A percentile compares a stretch with the other conserved stretches of the same genome.
Evolutionary conservation across 2,329 filamentous ascomycete genomes (phyloP).

Genomic region (Fusarium zealandicum): DNA sequence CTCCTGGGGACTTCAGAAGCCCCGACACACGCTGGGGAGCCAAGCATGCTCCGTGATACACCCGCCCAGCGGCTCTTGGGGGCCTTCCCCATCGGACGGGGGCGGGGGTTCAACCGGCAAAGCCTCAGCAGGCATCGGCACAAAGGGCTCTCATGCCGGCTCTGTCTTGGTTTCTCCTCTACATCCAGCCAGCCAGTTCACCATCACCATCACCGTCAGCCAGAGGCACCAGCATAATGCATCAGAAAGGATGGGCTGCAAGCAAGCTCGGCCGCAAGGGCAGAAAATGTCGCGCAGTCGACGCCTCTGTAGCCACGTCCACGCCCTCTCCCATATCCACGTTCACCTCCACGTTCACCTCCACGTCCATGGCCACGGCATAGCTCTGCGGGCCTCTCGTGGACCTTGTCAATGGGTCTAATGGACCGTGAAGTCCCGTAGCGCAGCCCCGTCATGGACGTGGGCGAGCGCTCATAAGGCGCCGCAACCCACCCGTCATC

Average conservation of each 20-base stretch:
- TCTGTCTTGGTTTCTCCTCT: constrained; percentile 7
- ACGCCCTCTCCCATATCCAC: background rate
- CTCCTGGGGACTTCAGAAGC: background rate
- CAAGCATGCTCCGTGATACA: background rate
- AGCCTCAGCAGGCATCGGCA: background rate
- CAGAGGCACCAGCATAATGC: constrained; percentile 3
- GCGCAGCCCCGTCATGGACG: constrained; percentile 22
- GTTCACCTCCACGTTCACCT: constrained; percentile 2
- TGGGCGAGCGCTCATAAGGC: constrained; percentile 11
- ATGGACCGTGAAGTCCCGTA: constrained; percentile 32
- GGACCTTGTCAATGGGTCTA: constrained; percentile 24
- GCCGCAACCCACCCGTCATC: constrained; percentile 34
- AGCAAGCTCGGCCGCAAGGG: constrained; percentile 16
- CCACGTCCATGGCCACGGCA: constrained; percentile 22
- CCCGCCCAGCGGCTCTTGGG: background rate
- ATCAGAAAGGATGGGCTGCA: background rate
- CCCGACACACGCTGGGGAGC: background rate
- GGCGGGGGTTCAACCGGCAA: background rate
- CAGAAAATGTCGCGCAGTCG: constrained; percentile 33
- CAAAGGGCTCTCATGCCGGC: constrained; percentile 4
- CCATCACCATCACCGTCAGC: background rate
- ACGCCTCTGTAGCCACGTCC: constrained; percentile 13
- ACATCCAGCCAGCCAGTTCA: background rate
- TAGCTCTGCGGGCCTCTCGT: constrained; percentile 26
- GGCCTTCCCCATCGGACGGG: background rate